These are phyloP conservation scores for Coelastrella sp. DNA, from an alignment of 139 green algal genomes.

Conservation along the genomic window DNA sequence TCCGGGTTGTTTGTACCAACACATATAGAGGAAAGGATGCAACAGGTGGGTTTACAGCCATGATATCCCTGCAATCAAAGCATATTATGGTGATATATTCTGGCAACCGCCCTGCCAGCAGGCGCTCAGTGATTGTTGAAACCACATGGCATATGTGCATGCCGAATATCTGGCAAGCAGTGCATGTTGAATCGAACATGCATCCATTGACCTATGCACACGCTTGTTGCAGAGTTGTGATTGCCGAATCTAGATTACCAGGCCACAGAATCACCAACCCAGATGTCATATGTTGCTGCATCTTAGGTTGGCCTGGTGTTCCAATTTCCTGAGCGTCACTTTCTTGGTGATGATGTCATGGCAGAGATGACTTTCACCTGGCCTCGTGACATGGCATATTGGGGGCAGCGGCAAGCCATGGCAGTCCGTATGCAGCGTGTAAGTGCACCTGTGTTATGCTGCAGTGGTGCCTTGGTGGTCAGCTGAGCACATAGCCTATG, in stretches of 20 bases:
- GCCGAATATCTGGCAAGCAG: no score
- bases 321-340: slow-evolving; percentile 97
- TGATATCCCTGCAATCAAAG: background rate
- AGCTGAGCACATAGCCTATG: background rate
- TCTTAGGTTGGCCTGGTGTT: slow-evolving; percentile 89
- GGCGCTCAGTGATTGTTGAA: no score
- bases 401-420: slow-evolving; percentile 57
- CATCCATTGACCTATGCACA: no score
- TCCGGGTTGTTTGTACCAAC: slow-evolving; percentile 21
- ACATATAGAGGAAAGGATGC: slow-evolving; percentile 63
- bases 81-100: background rate
- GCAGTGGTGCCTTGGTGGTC: background rate
- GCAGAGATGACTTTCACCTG: slow-evolving; percentile 74
- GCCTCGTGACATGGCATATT: slow-evolving; percentile 57
- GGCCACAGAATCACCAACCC: background rate
- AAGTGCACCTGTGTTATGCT: background rate
- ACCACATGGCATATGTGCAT: no score
- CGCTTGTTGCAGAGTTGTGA: no score
- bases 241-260: no score
- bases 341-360: slow-evolving; percentile 78
- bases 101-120: background rate
- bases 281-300: background rate
- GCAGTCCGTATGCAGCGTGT: slow-evolving; percentile 45
- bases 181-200: no score
- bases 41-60: slow-evolving; percentile 33